phyloP scores from a whole-genome alignment of 768 basidiomycete genomes.

The Hypsizygus marmoreus region DNA sequence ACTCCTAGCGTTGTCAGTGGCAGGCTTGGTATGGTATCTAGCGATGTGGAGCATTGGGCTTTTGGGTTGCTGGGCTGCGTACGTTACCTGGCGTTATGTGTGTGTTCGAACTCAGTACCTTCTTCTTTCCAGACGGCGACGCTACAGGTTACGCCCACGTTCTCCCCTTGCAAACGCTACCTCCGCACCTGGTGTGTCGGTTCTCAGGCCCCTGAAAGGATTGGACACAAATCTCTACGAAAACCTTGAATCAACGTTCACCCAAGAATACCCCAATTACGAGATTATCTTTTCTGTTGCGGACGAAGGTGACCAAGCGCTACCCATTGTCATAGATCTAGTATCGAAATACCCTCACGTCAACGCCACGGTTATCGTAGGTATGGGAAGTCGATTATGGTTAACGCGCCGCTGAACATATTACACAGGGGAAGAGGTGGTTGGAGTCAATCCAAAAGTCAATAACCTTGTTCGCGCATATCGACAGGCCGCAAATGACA shows the following conservation, averaged over 20 bases:
- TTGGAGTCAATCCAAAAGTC: constrained; percentile 96
- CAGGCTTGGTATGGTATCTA: constrained; percentile 61
- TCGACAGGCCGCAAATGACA: constrained; percentile 77
- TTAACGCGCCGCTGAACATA: constrained; percentile 1
- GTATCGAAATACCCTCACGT: constrained; percentile 78
- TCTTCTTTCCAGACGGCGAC: constrained; percentile 55
- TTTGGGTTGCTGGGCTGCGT: constrained; percentile 73
- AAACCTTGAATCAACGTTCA: constrained; percentile 92
- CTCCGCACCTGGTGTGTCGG: constrained; percentile 83
- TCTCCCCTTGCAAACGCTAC: constrained; percentile 57
- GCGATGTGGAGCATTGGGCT: constrained; percentile 66
- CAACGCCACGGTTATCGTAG: constrained; percentile 71
- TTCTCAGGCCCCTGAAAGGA: constrained; percentile 92
- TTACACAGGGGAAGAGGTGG: constrained; percentile 68
- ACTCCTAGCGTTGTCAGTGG: constrained; percentile 31
- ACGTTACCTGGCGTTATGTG: constrained; percentile 29
- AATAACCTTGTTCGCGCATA: constrained; percentile 94
- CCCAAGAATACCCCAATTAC: constrained; percentile 87
- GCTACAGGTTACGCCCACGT: constrained; percentile 69
- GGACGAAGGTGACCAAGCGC: constrained; percentile 84
- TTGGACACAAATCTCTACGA: constrained; percentile 95
- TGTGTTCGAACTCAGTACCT: not conserved
- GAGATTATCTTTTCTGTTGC: constrained; percentile 93
- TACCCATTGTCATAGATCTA: constrained; percentile 79
- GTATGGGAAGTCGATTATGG: constrained; percentile 41